A percentile compares a stretch with the other conserved stretches of the same genome.
Conservation (phyloP, 1,139 yeast genomes). For the Scheffersomyces lignicola region DNA sequence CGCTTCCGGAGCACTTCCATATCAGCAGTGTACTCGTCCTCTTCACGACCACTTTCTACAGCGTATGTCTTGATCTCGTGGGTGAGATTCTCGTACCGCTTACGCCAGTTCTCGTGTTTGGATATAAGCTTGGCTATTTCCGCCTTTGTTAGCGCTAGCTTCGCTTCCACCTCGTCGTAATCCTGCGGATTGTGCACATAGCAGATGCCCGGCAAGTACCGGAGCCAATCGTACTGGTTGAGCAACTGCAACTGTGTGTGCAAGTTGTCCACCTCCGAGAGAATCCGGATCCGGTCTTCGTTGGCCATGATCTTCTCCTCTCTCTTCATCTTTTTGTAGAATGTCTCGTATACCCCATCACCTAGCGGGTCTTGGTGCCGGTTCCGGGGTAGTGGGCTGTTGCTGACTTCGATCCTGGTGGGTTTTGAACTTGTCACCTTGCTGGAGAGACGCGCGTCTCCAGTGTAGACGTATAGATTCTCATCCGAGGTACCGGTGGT, state of each 20-base stretch:
- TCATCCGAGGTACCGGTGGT: conserved; percentile 9
- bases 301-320: conserved; percentile 65
- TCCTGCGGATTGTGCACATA: conserved; percentile 49
- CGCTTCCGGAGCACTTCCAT: conserved; percentile 18
- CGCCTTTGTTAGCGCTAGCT: conserved; percentile 50
- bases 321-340: conserved; percentile 64
- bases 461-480: conserved; percentile 12
- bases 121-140: conserved; percentile 50
- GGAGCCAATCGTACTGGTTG: conserved; percentile 56
- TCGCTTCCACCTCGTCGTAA: conserved; percentile 47
- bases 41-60: conserved; percentile 12
- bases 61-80: conserved; percentile 25
- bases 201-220: conserved; percentile 52
- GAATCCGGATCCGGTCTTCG: conserved; percentile 52
- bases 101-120: conserved; percentile 49
- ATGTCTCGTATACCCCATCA: conserved; percentile 46
- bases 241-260: conserved; percentile 46
- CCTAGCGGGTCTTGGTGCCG: conserved; percentile 38
- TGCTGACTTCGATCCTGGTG: conserved; percentile 5
- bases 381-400: conserved; percentile 18
- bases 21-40: conserved; percentile 22
- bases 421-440: not conserved
- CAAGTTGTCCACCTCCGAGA: conserved; percentile 53
- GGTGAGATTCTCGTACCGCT: conserved; percentile 27
- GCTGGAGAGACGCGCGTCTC: conserved; percentile 8